phyloP scores from a whole-genome alignment of 1,139 yeast species.

The Hansenula sp. region DNA sequence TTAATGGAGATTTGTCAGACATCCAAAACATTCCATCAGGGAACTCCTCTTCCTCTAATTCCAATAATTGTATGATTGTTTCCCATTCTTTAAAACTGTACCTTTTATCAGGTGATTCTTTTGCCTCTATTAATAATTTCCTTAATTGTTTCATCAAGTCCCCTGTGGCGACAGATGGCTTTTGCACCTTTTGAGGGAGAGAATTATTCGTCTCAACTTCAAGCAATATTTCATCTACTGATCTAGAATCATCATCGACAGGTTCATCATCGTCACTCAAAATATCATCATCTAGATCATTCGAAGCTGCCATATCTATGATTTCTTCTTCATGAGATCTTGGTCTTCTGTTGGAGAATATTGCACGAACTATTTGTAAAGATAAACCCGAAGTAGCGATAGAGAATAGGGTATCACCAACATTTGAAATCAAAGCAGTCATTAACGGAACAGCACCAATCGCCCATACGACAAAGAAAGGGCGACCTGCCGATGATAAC shows the following conservation, averaged over 20 bases:
- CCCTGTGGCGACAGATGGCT: slow-evolving; percentile 2
- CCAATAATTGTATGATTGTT: slow-evolving; percentile 27
- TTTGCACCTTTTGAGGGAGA: slow-evolving; percentile 3
- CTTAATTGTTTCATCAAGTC: slow-evolving; percentile 16
- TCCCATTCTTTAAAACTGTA: slow-evolving; percentile 46
- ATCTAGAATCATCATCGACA: slow-evolving; percentile 12
- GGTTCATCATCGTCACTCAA: slow-evolving; percentile 8
- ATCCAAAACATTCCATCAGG: slow-evolving; percentile 45
- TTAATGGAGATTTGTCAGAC: slow-evolving; percentile 58
- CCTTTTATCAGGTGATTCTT: slow-evolving; percentile 25
- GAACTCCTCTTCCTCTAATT: slow-evolving; percentile 22
- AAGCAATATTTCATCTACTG: slow-evolving; percentile 17
- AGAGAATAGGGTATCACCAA: slow-evolving; percentile 56
- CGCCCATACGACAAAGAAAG: slow-evolving; percentile 77
- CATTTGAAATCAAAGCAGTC: slow-evolving; percentile 73
- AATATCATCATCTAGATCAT: slow-evolving; percentile 1
- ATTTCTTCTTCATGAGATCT: slow-evolving; percentile 8
- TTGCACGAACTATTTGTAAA: slow-evolving; percentile 5
- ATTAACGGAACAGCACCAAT: slow-evolving; percentile 79
- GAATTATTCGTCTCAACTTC: slow-evolving; percentile 9
- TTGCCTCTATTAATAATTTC: slow-evolving; percentile 24
- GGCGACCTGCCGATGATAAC: slow-evolving; percentile 55
- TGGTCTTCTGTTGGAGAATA: slow-evolving; percentile 9
- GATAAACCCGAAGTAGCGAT: slow-evolving; percentile 24
- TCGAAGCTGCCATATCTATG: slow-evolving; percentile 1